phyloP scores from a whole-genome alignment of 2,329 filamentous ascomycete species.

The Ophiostoma sp. region DNA sequence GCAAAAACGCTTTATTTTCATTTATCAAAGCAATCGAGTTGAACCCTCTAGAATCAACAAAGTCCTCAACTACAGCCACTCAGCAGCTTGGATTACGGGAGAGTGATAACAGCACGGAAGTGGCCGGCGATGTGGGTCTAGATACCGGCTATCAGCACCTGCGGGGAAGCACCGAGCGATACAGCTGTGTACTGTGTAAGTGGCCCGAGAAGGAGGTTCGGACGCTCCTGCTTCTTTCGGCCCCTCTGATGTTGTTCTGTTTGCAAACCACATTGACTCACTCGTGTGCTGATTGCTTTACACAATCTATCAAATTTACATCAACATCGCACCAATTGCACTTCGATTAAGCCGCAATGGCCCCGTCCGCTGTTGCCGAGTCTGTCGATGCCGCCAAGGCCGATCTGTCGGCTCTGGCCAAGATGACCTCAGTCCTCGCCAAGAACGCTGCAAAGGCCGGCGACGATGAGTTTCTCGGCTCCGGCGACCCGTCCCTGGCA shows the following conservation, averaged over 20 bases:
- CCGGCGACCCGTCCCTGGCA: constrained; percentile 27
- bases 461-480: constrained; percentile 1
- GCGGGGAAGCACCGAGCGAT: constrained; percentile 13
- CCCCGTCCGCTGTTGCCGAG: constrained; percentile 21
- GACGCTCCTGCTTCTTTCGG: not conserved
- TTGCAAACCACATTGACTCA: not conserved
- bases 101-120: constrained; percentile 18
- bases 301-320: not conserved
- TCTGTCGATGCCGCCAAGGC: not conserved
- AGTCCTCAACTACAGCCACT: not conserved
- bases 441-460: not conserved
- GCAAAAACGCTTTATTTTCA: too few species aligned
- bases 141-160: constrained; percentile 13
- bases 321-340: not conserved
- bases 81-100: not conserved
- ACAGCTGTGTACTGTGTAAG: constrained; percentile 17
- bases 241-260: not conserved
- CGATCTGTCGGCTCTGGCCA: not conserved
- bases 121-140: constrained; percentile 20
- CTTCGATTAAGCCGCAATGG: constrained; percentile 12
- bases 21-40: too few species aligned
- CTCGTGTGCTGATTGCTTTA: not conserved
- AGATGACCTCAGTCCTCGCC: not conserved
- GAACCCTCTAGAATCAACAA: too few species aligned
- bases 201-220: not conserved